Evolutionary conservation across 441 rosid species (phyloP), one percentile per base, ranked within the genome.

Genomic region (Hura crepitans): DNA sequence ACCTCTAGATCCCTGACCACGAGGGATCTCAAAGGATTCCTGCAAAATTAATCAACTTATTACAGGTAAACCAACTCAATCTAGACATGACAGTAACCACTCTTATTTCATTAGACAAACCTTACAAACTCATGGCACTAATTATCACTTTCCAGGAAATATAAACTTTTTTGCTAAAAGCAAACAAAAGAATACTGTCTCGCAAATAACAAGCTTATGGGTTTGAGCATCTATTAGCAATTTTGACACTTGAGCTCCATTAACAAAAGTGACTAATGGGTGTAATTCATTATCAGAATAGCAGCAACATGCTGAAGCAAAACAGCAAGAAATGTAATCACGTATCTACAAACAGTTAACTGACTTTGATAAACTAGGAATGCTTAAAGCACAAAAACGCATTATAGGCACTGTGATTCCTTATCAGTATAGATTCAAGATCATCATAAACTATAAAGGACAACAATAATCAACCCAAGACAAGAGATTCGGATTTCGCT

Each of bases 21-120:
- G 85, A 65, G 92, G 86, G 86, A 90, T 80, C 86, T 94, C 99
- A 72, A 80, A 84, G 25, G 99, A 95, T 0, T 88, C 92, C 99
- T 95, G 85, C 76, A 77, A 80, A 63, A 49, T 25, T 68, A 70
- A 72, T 35, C 53, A 76, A 76, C n/a, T 39, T 46, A 75, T 51
- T 51, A 30, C 51, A 67, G 53, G 20, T 15, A 37, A 60, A 31
- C 47, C 69, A 39, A 11, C 66, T 18, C 4, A 56, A 47, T 27
- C 59, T 31, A 54, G 37, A 33, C 15, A 61, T 13, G 45, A 65
- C 37, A 8, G 28, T 67, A 35, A 47, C 60, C 9, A 54, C 49
- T 42, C 13, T n/a, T 50, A 23, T n/a, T 53, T 66, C 58, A 65
- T 57, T 27, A 12, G 25, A 37, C 5, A 71, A 31, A 66, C 59